Evolutionary conservation across 208 protist genomes (phyloP), one percentile per base, ranked within the genome.

Genomic region (Trypanosoma scelopori): DNA sequence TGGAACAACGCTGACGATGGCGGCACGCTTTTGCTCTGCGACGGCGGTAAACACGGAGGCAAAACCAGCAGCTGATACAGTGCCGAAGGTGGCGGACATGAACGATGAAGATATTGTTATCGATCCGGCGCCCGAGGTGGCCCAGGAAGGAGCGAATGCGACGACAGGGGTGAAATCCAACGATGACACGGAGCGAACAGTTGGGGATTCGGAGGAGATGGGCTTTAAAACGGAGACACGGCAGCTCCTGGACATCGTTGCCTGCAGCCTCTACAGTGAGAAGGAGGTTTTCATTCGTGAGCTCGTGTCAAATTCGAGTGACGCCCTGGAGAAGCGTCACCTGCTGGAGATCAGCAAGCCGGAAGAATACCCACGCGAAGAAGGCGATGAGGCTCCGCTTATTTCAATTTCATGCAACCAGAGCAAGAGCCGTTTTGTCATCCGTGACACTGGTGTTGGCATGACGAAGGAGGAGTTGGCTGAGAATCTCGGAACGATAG

Each of bases 231-330:
- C 98, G 13, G 98, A 99, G 77, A 99, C 98, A n/a, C 81, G 84
- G 27, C 97, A 99, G 84, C 90, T 99, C 20, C 90, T 99, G 4
- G 91, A 98, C 62, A 99, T 99, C 69, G 98, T 99, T 16, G 96
- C 97, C 6, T 95, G 97, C 65, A 98, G 91, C 47, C 82, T 99
- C 27, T 99, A 99, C 89, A 97, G 83, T 5, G 97, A 99, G 56
- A 98, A 98, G 76, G 98, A 98, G 74, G 94, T 99, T 11, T 99
- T 99, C 71, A 88, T 99, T 42, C 93, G 98, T 65, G 98, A 99
- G 80, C 80, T 99, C 41, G 87, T 99, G 23, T 98, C 94, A 15
- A 99, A 99, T 76, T 89, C 96, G 16, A 98, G 94, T 52, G 98
- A 99, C 79, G 98, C 97, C 1, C 81, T 99, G 11, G 97, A 99